Evolutionary conservation across 805 yeast species (phyloP).

Genomic region (Hanseniaspora mollemarum): DNA sequence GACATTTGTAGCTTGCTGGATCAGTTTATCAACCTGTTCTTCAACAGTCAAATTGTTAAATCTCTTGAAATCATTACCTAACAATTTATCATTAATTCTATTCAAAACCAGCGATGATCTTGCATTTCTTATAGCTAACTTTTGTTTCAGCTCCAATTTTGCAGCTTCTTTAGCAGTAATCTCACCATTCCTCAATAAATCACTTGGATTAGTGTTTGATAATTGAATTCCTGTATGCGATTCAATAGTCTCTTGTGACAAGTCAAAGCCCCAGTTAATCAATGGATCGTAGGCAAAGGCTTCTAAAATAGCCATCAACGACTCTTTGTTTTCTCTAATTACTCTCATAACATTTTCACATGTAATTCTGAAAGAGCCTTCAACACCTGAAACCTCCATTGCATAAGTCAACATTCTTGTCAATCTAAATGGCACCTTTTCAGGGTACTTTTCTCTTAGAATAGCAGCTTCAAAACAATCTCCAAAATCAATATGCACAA

Average conservation of each 20-base stretch:
- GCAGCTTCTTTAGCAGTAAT: slow-evolving; percentile 69
- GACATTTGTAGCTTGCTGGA: slow-evolving; percentile 91
- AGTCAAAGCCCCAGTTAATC: slow-evolving; percentile 96
- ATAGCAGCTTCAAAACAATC: slow-evolving; percentile 99
- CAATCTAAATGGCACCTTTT: slow-evolving; percentile 91
- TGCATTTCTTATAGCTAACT: slow-evolving; percentile 65
- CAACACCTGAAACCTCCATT: slow-evolving; percentile 97
- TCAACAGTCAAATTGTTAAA: slow-evolving; percentile 63
- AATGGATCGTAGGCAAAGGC: slow-evolving; percentile 98
- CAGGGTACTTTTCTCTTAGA: slow-evolving; percentile 91
- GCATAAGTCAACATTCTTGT: slow-evolving; percentile 96
- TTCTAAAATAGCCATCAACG: slow-evolving; percentile 92
- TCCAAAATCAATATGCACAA: slow-evolving; percentile 94
- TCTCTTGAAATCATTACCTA: slow-evolving; percentile 84
- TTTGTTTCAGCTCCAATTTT: slow-evolving; percentile 55
- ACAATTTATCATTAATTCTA: slow-evolving; percentile 81
- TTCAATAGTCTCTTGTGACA: slow-evolving; percentile 68
- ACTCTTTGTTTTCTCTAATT: slow-evolving; percentile 83
- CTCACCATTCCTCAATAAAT: slow-evolving; percentile 56
- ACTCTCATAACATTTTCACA: slow-evolving; percentile 97
- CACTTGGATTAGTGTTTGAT: slow-evolving; percentile 58
- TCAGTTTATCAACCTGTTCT: slow-evolving; percentile 82
- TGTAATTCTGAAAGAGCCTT: slow-evolving; percentile 91
- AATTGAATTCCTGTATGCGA: slow-evolving; percentile 62
- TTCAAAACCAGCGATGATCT: slow-evolving; percentile 82